These are phyloP conservation scores for Trichoderma gamsii DNA, from an alignment of 495 filamentous ascomycete species.

Conservation along the genomic window DNA sequence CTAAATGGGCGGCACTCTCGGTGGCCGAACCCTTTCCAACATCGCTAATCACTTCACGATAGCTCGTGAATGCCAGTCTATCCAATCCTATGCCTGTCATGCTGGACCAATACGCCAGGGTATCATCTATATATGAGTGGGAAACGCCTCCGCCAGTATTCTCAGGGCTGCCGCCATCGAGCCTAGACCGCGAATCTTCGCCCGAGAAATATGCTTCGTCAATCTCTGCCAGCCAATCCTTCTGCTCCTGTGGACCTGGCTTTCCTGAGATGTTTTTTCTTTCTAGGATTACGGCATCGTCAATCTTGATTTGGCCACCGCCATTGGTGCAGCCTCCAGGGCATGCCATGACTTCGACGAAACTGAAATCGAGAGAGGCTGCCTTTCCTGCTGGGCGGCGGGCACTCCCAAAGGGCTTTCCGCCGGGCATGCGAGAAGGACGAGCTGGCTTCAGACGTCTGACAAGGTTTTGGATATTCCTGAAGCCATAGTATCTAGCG, in stretches of 20 bases:
- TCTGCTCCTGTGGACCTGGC: constrained; percentile 66
- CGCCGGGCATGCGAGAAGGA: constrained; percentile 69
- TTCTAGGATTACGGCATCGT: constrained; percentile 56
- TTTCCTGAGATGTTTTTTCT: constrained; percentile 42
- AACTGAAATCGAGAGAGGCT: constrained; percentile 60
- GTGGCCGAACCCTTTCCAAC: constrained; percentile 77
- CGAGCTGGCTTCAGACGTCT: constrained; percentile 76
- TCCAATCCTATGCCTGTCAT: constrained; percentile 63
- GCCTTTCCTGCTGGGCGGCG: constrained; percentile 41
- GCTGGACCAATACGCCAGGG: constrained; percentile 65
- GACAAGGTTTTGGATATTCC: constrained; percentile 96
- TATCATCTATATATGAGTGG: constrained; percentile 47
- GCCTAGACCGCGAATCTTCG: constrained; percentile 47
- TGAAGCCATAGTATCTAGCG: constrained; percentile 90
- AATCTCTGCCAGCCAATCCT: constrained; percentile 76
- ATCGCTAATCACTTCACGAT: constrained; percentile 88
- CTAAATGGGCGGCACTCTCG: constrained; percentile 80
- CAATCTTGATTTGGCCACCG: constrained; percentile 86
- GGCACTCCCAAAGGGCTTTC: constrained; percentile 42
- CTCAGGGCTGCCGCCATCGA: constrained; percentile 26
- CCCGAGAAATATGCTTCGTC: constrained; percentile 94
- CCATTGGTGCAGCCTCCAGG: constrained; percentile 97
- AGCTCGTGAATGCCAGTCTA: constrained; percentile 75
- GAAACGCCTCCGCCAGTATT: constrained; percentile 47
- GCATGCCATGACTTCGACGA: constrained; percentile 98